Evolutionary conservation across 352 stramenopile species (phyloP), one percentile per base, ranked within the genome.

Genomic region (Phytophthora macrochlamydospora): DNA sequence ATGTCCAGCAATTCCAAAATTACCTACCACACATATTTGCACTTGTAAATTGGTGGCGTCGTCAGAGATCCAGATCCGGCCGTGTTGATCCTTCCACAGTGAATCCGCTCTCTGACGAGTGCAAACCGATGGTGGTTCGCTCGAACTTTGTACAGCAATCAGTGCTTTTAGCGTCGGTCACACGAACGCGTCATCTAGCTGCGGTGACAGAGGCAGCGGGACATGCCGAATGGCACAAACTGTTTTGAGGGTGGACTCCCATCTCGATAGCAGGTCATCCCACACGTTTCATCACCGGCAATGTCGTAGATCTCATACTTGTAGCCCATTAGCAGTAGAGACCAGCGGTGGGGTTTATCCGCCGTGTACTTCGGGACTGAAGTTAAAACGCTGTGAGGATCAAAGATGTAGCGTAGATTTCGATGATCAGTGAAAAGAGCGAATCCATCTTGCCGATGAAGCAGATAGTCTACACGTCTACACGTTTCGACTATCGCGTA

Each of bases 1-100:
- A 33, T 78, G 69, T 4, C 73, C 68, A 7, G 32, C 48, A 1
- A 52, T 56, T 24, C 65, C 73, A 9, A 62, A 66, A 44, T 78
- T 60, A 0, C 59, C 69, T 4, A 81, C 31, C 0, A 80, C 55
- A 37, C 63, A 70, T 2, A 75, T 32, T 7, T 64, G 54, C 7
- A 69, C 29, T 33, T 75, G 68, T 50, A 75, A 35, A 4, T 65
- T 44, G 30, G 24, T 49, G 7, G 35, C 57, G n/a, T 52, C 31
- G 3, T 62, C 57, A 1, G 53, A 38, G 7, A 59, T 30, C 53
- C 53, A 59, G 2, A 59, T 24, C 38, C 31, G n/a, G 6, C 40
- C 42, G 14, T 30, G 14, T 14, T 48, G 12, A 14, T 29, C 42
- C 42, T 29, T 48, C n/a, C 5, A n/a, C 42, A 28, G 12, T n/a